phyloP scores from a whole-genome alignment of 1,139 yeast genomes.

The Geotrichum restrictum region DNA sequence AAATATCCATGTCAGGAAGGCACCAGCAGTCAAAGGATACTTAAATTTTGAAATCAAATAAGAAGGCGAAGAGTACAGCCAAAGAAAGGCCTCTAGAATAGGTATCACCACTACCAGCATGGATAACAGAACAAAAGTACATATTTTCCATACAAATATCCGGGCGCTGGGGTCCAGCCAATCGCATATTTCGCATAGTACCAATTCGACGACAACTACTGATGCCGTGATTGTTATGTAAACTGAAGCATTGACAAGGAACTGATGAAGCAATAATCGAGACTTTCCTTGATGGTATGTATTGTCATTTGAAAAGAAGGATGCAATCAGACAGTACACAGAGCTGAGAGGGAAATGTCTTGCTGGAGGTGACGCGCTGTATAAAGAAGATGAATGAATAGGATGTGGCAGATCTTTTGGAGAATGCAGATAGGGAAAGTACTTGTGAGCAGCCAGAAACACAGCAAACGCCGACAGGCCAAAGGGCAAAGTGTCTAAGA shows the following conservation, averaged over 20 bases:
- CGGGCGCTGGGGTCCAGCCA: slow-evolving; percentile 34
- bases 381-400: slow-evolving; percentile 9
- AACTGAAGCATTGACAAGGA: slow-evolving; percentile 15
- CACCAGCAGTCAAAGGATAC: slow-evolving; percentile 23
- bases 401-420: slow-evolving; percentile 3
- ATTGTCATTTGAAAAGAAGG: neutral
- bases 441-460: slow-evolving; percentile 16
- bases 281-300: neutral
- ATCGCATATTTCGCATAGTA: slow-evolving; percentile 41
- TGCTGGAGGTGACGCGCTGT: slow-evolving; percentile 3
- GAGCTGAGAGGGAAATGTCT: neutral
- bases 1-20: slow-evolving; percentile 34
- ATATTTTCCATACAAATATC: slow-evolving; percentile 36
- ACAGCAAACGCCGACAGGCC: slow-evolving; percentile 18
- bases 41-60: slow-evolving; percentile 12
- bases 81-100: slow-evolving; percentile 32
- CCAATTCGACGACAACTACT: slow-evolving; percentile 38
- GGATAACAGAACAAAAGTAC: slow-evolving; percentile 34
- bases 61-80: slow-evolving; percentile 16
- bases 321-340: neutral
- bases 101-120: slow-evolving; percentile 40
- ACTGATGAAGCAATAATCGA: slow-evolving; percentile 10
- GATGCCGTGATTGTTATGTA: slow-evolving; percentile 20
- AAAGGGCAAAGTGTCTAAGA: slow-evolving; percentile 20
- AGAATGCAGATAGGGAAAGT: slow-evolving; percentile 5